phyloP scores from a whole-genome alignment of 441 rosid species.

The Arabidopsis hybrid region DNA sequence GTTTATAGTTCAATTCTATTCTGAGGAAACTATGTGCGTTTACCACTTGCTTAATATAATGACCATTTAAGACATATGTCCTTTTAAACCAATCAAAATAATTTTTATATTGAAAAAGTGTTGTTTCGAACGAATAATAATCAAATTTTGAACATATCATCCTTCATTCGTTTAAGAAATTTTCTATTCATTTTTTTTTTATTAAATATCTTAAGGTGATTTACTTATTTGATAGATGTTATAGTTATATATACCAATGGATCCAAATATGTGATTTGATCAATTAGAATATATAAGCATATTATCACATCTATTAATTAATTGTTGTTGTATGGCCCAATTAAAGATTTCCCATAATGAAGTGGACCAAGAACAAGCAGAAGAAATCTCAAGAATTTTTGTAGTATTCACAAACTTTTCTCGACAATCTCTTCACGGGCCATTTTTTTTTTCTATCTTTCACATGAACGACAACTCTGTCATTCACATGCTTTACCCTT shows the following conservation, averaged over 20 bases:
- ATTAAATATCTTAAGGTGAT: background rate
- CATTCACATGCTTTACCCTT: slow-evolving; percentile 44
- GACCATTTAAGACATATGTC: background rate
- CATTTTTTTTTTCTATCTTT: slow-evolving; percentile 30
- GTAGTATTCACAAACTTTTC: slow-evolving; percentile 40
- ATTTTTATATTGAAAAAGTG: background rate
- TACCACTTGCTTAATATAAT: background rate
- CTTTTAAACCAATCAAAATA: background rate
- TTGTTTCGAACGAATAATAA: background rate
- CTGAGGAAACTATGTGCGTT: background rate
- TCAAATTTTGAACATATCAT: background rate
- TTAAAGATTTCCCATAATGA: slow-evolving; percentile 41
- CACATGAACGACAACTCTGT: slow-evolving; percentile 50
- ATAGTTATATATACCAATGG: too few species aligned
- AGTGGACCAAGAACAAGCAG: slow-evolving; percentile 44
- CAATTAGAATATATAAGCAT: background rate
- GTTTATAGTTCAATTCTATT: background rate
- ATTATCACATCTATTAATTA: slow-evolving; percentile 12
- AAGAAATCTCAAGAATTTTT: slow-evolving; percentile 37
- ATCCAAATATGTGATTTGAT: too few species aligned
- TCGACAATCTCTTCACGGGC: slow-evolving; percentile 49
- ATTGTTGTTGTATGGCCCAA: slow-evolving; percentile 32
- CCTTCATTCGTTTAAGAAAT: background rate
- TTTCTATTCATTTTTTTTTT: background rate
- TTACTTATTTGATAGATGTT: too few species aligned